phyloP scores from a whole-genome alignment of 768 basidiomycete species.

The Termitomyces eurrhizus region DNA sequence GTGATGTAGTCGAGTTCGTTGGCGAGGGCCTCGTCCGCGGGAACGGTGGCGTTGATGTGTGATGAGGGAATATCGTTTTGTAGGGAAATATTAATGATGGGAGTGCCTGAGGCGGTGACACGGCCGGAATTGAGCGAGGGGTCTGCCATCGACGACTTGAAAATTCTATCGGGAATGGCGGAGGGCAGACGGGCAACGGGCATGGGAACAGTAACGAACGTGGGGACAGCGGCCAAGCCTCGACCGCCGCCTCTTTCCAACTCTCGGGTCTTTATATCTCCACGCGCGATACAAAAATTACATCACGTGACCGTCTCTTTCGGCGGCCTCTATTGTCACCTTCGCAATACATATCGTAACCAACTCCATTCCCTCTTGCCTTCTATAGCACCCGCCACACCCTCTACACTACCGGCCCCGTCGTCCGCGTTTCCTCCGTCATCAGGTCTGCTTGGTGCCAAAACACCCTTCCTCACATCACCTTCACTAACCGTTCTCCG shows the following conservation, averaged over 20 bases:
- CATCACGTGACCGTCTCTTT: conserved; percentile 10
- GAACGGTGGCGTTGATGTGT: conserved; percentile 22
- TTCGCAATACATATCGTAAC: conserved; percentile 20
- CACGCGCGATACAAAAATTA: neutral
- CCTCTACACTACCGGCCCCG: neutral
- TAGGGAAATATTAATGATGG: conserved; percentile 51
- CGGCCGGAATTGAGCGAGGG: conserved; percentile 25
- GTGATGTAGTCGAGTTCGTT: conserved; percentile 78
- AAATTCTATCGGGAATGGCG: conserved; percentile 35
- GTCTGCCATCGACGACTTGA: conserved; percentile 40
- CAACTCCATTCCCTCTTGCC: conserved; percentile 23
- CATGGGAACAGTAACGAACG: conserved; percentile 7
- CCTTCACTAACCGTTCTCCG: conserved; percentile 55
- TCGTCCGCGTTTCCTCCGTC: conserved; percentile 9
- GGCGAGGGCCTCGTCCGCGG: conserved; percentile 46
- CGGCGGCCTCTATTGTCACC: neutral
- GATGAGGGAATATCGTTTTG: conserved; percentile 23
- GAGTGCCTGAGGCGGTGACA: conserved; percentile 33
- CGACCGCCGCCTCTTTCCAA: neutral
- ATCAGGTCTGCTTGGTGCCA: conserved; percentile 8
- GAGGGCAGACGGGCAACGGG: conserved; percentile 15
- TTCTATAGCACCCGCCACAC: neutral
- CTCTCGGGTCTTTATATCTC: conserved; percentile 1
- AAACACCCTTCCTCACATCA: conserved; percentile 24
- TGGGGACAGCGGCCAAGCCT: conserved; percentile 1